A percentile compares a stretch with the other conserved stretches of the same genome.
These are phyloP conservation scores for Boletus albobrunnescens DNA, from an alignment of 1,284 basidiomycete species.

Conservation along the genomic window DNA sequence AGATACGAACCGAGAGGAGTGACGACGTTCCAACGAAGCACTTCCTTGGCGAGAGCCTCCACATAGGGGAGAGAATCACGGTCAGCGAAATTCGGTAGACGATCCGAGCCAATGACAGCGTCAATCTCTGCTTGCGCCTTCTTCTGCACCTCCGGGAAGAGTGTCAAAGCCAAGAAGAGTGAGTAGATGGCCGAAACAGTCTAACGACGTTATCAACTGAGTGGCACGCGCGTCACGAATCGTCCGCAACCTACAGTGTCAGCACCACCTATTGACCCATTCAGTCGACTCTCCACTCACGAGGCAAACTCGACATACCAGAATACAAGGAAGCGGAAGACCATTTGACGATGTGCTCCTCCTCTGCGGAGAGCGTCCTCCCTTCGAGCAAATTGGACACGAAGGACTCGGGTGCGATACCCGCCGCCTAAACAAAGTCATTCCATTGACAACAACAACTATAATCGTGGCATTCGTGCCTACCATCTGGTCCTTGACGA, in stretches of 20 bases:
- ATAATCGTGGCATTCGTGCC: background rate
- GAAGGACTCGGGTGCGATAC: conserved; percentile 49
- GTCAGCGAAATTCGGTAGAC: conserved; percentile 61
- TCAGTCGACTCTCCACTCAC: conserved; percentile 1
- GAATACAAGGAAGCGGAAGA: conserved; percentile 56
- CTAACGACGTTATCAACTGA: conserved; percentile 23
- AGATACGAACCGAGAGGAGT: conserved; percentile 43
- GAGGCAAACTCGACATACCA: conserved; percentile 34
- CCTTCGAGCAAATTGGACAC: conserved; percentile 48
- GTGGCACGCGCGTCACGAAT: conserved; percentile 24
- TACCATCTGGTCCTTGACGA: conserved; percentile 61
- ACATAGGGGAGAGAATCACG: conserved; percentile 56
- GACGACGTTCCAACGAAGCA: conserved; percentile 59
- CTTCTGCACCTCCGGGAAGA: conserved; percentile 38
- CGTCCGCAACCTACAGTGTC: conserved; percentile 39
- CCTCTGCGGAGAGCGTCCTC: conserved; percentile 43
- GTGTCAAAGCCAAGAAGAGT: conserved; percentile 37
- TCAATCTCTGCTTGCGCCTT: conserved; percentile 62
- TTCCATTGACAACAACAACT: background rate
- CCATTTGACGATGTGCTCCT: conserved; percentile 57
- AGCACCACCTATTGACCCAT: conserved; percentile 35
- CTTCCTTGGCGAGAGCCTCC: conserved; percentile 58
- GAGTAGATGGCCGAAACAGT: conserved; percentile 41
- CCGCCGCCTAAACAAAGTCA: conserved; percentile 41
- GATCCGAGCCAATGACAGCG: conserved; percentile 52